Percentiles rank a stretch among this genome's conserved stretches.
Conservation (phyloP, 169 alveolate genomes). For the Plasmodium chabaudi region DNA sequence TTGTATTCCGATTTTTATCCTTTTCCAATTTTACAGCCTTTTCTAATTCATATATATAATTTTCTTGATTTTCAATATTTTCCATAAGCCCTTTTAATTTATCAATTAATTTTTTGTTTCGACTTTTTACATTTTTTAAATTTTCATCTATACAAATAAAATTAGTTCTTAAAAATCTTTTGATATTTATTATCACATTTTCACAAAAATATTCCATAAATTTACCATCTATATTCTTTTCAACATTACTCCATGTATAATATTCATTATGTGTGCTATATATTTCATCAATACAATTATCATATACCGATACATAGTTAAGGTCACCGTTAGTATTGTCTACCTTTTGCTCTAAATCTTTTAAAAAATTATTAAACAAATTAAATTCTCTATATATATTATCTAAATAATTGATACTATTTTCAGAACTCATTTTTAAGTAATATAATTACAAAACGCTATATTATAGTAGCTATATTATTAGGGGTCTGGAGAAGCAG, state of each 20-base stretch:
- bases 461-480: not conserved
- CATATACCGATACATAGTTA: slow-evolving; percentile 56
- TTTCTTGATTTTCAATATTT: slow-evolving; percentile 76
- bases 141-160: slow-evolving; percentile 54
- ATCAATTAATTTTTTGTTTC: slow-evolving; percentile 72
- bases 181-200: slow-evolving; percentile 58
- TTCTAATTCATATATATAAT: slow-evolving; percentile 71
- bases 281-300: slow-evolving; percentile 58
- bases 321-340: slow-evolving; percentile 22
- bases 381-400: slow-evolving; percentile 66
- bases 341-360: slow-evolving; percentile 26
- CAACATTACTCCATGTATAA: slow-evolving; percentile 29
- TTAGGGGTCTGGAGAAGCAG: not conserved
- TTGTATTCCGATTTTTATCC: slow-evolving; percentile 56
- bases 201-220: slow-evolving; percentile 66
- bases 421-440: slow-evolving; percentile 20
- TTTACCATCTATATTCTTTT: slow-evolving; percentile 48
- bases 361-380: slow-evolving; percentile 68
- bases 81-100: slow-evolving; percentile 61
- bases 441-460: not conserved
- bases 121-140: slow-evolving; percentile 42
- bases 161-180: slow-evolving; percentile 63
- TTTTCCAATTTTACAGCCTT: slow-evolving; percentile 49
- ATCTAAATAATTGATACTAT: slow-evolving; percentile 31
- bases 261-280: slow-evolving; percentile 55